Percentiles rank a stretch among this genome's conserved stretches.
Conservation (phyloP, 768 basidiomycete species). For the Clitopilus hobsonii region DNA sequence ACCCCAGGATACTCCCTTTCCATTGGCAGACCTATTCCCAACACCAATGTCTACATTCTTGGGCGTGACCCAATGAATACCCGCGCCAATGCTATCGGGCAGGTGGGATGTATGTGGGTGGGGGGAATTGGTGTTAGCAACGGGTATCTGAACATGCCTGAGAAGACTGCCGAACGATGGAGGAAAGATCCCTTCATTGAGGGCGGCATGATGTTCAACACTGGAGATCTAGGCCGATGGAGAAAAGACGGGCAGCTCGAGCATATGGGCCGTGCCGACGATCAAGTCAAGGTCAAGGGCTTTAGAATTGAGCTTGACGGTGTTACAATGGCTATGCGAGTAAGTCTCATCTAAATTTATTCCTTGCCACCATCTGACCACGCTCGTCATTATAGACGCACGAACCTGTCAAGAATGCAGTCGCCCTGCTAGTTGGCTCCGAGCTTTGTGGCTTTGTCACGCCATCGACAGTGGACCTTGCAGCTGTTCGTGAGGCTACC, state of each 20-base stretch:
- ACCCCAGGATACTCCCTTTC: constrained; percentile 30
- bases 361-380: not conserved
- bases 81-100: constrained; percentile 24
- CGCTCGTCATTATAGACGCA: not conserved
- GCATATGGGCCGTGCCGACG: constrained; percentile 55
- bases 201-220: constrained; percentile 56
- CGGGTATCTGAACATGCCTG: constrained; percentile 52
- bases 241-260: constrained; percentile 47
- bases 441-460: constrained; percentile 17
- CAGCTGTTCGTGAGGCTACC: constrained; percentile 11
- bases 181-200: constrained; percentile 43
- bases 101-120: constrained; percentile 50
- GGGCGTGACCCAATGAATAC: constrained; percentile 23
- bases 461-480: constrained; percentile 8
- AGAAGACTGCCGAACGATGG: constrained; percentile 50
- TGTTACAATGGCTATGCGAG: constrained; percentile 52
- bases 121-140: constrained; percentile 55
- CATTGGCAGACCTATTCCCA: constrained; percentile 48
- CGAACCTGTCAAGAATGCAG: constrained; percentile 10
- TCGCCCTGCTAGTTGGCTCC: constrained; percentile 14
- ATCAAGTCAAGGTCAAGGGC: constrained; percentile 64
- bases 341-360: not conserved
- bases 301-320: constrained; percentile 65
- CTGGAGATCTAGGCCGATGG: constrained; percentile 60
- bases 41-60: constrained; percentile 37